phyloP scores from a whole-genome alignment of 2,329 filamentous ascomycete genomes.

The Microcyclosporella mali region DNA sequence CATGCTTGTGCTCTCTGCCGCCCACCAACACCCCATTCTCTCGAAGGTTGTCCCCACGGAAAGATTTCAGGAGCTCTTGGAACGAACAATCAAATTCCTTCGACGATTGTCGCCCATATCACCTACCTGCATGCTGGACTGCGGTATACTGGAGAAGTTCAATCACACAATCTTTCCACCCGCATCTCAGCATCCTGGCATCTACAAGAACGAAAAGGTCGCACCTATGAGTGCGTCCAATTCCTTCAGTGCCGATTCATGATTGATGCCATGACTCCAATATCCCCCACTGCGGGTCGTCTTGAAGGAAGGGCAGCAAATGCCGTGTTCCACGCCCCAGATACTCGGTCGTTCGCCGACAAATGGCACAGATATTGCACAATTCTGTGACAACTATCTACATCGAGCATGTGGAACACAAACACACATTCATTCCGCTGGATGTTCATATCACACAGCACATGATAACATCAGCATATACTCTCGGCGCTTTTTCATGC shows the following conservation, averaged over 20 bases:
- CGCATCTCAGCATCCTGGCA: conserved; percentile 12
- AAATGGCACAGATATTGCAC: too few species aligned
- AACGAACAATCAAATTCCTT: conserved; percentile 71
- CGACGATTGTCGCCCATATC: conserved; percentile 63
- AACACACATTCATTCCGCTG: too few species aligned
- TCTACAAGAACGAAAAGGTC: conserved; percentile 23
- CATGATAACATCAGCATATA: conserved; percentile 1
- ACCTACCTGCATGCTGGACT: conserved; percentile 67
- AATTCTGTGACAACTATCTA: too few species aligned
- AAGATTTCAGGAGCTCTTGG: conserved; percentile 56
- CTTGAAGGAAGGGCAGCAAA: too few species aligned
- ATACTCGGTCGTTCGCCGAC: too few species aligned
- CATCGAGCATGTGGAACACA: too few species aligned
- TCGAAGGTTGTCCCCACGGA: conserved; percentile 51
- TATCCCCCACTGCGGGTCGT: too few species aligned
- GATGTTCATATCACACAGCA: background rate
- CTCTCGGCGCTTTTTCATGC: conserved; percentile 1
- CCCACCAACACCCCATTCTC: conserved; percentile 56
- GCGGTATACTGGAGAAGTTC: conserved; percentile 61
- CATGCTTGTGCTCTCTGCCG: conserved; percentile 80
- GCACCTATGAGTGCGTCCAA: conserved; percentile 19
- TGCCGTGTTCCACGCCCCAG: too few species aligned
- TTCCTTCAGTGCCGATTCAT: conserved; percentile 16
- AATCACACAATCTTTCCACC: conserved; percentile 32
- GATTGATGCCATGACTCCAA: too few species aligned